Percentiles rank a stretch among this genome's conserved stretches.
phyloP scores from a whole-genome alignment of 2,329 filamentous ascomycete genomes.

The Ophiostoma pallidulum region DNA sequence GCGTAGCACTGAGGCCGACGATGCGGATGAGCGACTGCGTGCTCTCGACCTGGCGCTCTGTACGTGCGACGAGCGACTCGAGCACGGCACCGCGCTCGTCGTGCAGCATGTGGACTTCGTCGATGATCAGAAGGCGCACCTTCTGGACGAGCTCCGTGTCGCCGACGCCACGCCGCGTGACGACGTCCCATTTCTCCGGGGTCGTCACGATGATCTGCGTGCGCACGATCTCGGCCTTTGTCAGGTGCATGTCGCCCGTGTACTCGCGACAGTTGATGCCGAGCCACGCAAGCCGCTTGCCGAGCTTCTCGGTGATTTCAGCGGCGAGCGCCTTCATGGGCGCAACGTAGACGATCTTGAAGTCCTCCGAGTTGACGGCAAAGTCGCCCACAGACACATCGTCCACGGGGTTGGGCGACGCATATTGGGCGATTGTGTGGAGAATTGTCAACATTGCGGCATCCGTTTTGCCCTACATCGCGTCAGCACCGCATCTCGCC shows the following conservation, averaged over 20 bases:
- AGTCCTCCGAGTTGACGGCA: constrained; percentile 71
- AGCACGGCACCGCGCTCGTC: constrained; percentile 94
- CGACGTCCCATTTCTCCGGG: constrained; percentile 98
- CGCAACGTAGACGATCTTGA: constrained; percentile 97
- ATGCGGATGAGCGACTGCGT: constrained; percentile 96
- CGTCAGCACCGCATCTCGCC: not conserved
- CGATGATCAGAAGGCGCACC: constrained; percentile 89
- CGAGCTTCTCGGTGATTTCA: constrained; percentile 90
- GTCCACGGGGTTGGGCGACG: constrained; percentile 69
- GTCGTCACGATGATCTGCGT: constrained; percentile 98
- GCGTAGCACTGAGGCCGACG: constrained; percentile 84
- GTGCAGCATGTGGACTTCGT: constrained; percentile 99
- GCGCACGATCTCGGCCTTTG: constrained; percentile 87
- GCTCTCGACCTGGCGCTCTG: constrained; percentile 92
- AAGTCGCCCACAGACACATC: constrained; percentile 67
- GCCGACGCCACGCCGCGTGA: constrained; percentile 92
- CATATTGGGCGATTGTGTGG: constrained; percentile 80
- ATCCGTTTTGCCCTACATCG: constrained; percentile 75
- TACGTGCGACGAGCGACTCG: constrained; percentile 90
- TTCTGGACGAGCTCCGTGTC: constrained; percentile 98
- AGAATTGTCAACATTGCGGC: constrained; percentile 94
- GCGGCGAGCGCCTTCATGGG: constrained; percentile 98
- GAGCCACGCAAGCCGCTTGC: constrained; percentile 86
- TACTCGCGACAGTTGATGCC: constrained; percentile 86
- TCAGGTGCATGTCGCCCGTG: constrained; percentile 97